These are phyloP conservation scores for Beauveria brongniartii DNA, from an alignment of 2,329 filamentous ascomycete species.

Conservation along the genomic window DNA sequence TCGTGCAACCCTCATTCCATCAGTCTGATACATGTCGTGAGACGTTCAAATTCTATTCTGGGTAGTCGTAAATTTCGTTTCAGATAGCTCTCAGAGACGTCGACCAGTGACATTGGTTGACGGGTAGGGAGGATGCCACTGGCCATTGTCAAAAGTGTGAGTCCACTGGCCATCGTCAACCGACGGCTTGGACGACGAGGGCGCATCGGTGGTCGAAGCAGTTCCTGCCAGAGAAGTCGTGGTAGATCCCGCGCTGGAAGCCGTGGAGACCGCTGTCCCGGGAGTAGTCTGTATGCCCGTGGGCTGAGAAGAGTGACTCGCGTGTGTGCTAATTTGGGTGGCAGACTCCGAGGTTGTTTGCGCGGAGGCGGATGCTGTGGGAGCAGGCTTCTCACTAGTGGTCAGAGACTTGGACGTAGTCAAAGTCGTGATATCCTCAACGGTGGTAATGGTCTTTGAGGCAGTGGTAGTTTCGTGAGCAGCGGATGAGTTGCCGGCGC, in stretches of 20 bases:
- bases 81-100: not conserved
- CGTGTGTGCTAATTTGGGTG: not conserved
- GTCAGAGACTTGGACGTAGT: not conserved
- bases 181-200: conserved; percentile 13
- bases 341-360: conserved; percentile 11
- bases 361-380: not conserved
- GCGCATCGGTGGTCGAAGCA: not conserved
- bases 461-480: not conserved
- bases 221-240: not conserved
- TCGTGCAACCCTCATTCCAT: not conserved
- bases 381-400: not conserved
- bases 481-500: not conserved
- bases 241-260: not conserved
- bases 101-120: conserved; percentile 32
- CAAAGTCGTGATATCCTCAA: not conserved
- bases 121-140: conserved; percentile 39
- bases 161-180: conserved; percentile 14
- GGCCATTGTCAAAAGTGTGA: conserved; percentile 33
- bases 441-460: not conserved
- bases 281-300: not conserved
- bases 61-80: not conserved
- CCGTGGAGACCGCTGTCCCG: no score
- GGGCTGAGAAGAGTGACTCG: not conserved
- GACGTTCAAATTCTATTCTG: not conserved
- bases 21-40: conserved; percentile 2